phyloP scores from a whole-genome alignment of 441 rosid species.

The Iberis amara region DNA sequence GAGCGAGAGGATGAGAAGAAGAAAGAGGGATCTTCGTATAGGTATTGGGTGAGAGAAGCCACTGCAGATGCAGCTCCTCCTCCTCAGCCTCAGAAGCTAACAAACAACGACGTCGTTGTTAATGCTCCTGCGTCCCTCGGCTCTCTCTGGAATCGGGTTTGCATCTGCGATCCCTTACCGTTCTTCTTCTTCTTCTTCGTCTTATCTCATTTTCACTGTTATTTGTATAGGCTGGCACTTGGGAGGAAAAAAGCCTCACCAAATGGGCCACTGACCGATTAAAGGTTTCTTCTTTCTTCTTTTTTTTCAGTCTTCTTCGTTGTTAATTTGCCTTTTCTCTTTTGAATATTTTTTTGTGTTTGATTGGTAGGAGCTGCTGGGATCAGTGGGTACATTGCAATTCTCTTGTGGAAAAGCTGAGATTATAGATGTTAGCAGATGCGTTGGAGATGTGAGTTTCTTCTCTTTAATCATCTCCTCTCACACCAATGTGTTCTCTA shows the following conservation, averaged over 20 bases:
- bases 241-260: constrained; percentile 82
- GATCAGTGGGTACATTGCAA: constrained; percentile 51
- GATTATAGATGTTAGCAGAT: constrained; percentile 58
- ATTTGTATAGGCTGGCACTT: constrained; percentile 65
- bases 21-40: constrained; percentile 50
- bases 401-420: constrained; percentile 68
- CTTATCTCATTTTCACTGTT: neutral
- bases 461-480: neutral
- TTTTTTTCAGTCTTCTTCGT: neutral
- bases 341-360: neutral
- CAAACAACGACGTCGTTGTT: constrained; percentile 36
- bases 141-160: constrained; percentile 78
- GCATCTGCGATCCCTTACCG: neutral
- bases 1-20: constrained; percentile 5
- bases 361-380: constrained; percentile 55
- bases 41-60: constrained; percentile 82
- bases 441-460: constrained; percentile 75
- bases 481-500: neutral
- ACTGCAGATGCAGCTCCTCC: constrained; percentile 68
- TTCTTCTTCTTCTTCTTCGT: neutral
- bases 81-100: constrained; percentile 62
- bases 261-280: constrained; percentile 76
- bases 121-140: constrained; percentile 44
- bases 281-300: constrained; percentile 40
- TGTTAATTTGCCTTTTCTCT: neutral